phyloP scores from a whole-genome alignment of 2,329 filamentous ascomycete genomes.

The Paecilomyces fulvus region DNA sequence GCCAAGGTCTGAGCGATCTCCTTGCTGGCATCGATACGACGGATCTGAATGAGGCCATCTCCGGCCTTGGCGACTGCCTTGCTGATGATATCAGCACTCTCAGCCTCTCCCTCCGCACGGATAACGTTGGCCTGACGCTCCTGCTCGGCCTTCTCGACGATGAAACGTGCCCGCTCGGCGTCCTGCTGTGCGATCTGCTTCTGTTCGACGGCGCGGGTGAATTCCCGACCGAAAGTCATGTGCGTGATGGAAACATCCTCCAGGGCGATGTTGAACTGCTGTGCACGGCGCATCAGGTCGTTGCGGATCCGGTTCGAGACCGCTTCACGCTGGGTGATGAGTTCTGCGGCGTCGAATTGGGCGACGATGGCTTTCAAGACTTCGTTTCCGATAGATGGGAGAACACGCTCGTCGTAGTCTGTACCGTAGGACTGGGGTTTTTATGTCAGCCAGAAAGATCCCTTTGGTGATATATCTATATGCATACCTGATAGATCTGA shows the following conservation, averaged over 20 bases:
- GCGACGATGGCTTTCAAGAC: constrained; percentile 97
- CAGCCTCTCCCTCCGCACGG: constrained; percentile 92
- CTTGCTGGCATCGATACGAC: constrained; percentile 92
- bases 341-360: constrained; percentile 95
- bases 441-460: constrained; percentile 1
- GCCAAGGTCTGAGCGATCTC: constrained; percentile 91
- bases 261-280: constrained; percentile 97
- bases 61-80: constrained; percentile 89
- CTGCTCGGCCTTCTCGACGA: constrained; percentile 97
- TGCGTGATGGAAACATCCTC: constrained; percentile 99
- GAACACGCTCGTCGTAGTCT: constrained; percentile 97
- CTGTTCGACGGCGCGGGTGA: constrained; percentile 97
- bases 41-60: constrained; percentile 88
- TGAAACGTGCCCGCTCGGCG: constrained; percentile 92
- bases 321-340: constrained; percentile 97
- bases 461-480: neutral
- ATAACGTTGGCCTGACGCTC: constrained; percentile 98
- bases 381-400: constrained; percentile 98
- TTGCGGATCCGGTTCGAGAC: constrained; percentile 89
- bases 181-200: constrained; percentile 99
- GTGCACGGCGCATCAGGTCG: constrained; percentile 83
- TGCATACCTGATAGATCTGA: constrained; percentile 90
- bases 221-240: constrained; percentile 99
- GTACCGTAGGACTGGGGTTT: constrained; percentile 73
- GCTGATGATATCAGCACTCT: constrained; percentile 90